These are phyloP conservation scores for Eucommia ulmoides DNA, from an alignment of 257 asterid species.

Conservation along the genomic window DNA sequence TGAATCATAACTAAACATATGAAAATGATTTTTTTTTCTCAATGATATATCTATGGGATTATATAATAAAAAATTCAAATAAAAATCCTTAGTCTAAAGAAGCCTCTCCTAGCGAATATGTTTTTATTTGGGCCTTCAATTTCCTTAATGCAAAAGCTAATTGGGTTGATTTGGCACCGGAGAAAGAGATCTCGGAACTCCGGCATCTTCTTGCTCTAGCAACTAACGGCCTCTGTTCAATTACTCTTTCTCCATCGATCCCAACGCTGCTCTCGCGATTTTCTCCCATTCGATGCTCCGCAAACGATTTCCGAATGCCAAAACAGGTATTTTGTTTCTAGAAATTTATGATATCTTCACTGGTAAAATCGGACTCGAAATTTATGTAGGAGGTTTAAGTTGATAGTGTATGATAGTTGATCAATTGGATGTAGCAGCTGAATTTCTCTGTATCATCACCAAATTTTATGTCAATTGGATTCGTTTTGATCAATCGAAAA, in stretches of 20 bases:
- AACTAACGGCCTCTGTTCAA: neutral
- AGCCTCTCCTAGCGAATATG: no score
- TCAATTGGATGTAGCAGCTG: no score
- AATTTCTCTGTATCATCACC: neutral
- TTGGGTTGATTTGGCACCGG: no score
- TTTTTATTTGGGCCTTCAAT: neutral
- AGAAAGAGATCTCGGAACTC: no score
- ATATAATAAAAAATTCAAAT: no score
- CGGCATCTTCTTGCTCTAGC: neutral
- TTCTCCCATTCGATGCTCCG: slow-evolving; percentile 29
- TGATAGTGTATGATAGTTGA: neutral
- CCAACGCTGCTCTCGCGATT: neutral
- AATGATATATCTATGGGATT: no score
- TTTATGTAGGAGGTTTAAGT: neutral
- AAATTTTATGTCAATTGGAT: neutral
- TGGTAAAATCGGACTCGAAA: neutral
- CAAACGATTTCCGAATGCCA: slow-evolving; percentile 24
- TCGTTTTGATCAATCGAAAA: neutral
- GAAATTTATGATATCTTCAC: neutral
- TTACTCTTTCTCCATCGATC: neutral
- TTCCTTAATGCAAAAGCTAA: neutral
- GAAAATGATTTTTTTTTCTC: no score
- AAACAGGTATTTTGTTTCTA: slow-evolving; percentile 21
- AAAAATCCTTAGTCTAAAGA: no score
- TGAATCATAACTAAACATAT: no score